Evolutionary conservation across 2,329 filamentous ascomycete genomes (phyloP).

Genomic region (Dactylellina sp.): DNA sequence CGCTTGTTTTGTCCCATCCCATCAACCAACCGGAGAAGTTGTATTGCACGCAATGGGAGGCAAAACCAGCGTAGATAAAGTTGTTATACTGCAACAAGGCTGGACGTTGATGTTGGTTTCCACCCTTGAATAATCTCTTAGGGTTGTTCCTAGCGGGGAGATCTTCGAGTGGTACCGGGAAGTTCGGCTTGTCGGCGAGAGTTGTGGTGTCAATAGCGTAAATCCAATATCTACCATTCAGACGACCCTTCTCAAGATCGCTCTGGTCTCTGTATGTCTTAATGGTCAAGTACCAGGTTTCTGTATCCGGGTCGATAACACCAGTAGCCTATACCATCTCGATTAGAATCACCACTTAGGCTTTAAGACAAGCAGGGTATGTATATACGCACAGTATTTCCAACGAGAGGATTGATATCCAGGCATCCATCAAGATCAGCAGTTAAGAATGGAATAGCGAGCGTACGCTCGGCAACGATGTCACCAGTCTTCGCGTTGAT

Average conservation of each 20-base stretch:
- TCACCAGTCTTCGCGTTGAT: conserved; percentile 69
- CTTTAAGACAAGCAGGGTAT: not conserved
- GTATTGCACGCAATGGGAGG: conserved; percentile 68
- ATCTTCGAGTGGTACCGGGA: conserved; percentile 66
- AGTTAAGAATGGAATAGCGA: conserved; percentile 67
- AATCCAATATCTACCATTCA: conserved; percentile 66
- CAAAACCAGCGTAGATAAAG: conserved; percentile 68
- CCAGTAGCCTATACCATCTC: conserved; percentile 64
- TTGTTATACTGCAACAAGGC: conserved; percentile 66
- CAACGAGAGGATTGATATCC: conserved; percentile 67
- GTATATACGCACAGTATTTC: conserved; percentile 63
- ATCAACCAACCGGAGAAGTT: conserved; percentile 69
- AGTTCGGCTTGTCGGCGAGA: conserved; percentile 64
- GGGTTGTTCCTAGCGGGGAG: conserved; percentile 66
- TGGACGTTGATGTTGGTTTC: conserved; percentile 67
- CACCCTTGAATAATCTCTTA: conserved; percentile 66
- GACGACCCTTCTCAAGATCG: conserved; percentile 63
- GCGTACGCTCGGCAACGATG: conserved; percentile 67
- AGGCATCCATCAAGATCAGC: conserved; percentile 67
- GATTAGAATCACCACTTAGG: not conserved
- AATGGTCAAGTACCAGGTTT: conserved; percentile 67
- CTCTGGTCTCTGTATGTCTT: conserved; percentile 67
- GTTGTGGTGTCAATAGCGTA: conserved; percentile 67
- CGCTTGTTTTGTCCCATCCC: conserved; percentile 66
- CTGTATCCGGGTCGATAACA: conserved; percentile 68